Percentiles rank a stretch among this genome's conserved stretches.
These are phyloP conservation scores for Euphorbia pulcherrima DNA, from an alignment of 345 rosid species.

Conservation along the genomic window DNA sequence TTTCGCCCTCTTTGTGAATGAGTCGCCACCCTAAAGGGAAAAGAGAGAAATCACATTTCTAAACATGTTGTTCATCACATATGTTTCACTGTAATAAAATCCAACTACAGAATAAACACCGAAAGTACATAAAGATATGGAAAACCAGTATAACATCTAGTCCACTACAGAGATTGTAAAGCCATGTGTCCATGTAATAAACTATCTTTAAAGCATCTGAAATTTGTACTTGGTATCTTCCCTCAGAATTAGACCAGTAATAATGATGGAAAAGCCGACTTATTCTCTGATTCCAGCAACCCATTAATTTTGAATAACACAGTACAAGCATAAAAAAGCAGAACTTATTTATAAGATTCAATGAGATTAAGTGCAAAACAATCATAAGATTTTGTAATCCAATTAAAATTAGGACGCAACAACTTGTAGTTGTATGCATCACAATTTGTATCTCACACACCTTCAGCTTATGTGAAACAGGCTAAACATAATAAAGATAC, in stretches of 20 bases:
- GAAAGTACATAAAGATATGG: not conserved
- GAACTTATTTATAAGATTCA: not conserved
- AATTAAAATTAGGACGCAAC: slow-evolving; percentile 18
- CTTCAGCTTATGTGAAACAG: not conserved
- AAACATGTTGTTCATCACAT: not conserved
- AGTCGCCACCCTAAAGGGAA: slow-evolving; percentile 60
- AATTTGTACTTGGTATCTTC: slow-evolving; percentile 6
- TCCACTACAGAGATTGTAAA: not conserved
- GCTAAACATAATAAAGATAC: slow-evolving; percentile 1
- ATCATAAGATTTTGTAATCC: slow-evolving; percentile 19
- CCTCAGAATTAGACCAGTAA: not conserved
- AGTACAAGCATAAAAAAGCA: not conserved
- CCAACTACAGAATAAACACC: not conserved
- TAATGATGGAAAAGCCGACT: not conserved
- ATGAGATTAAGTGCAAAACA: slow-evolving; percentile 2
- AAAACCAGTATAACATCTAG: not conserved
- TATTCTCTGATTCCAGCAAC: slow-evolving; percentile 8
- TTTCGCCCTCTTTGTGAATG: slow-evolving; percentile 65
- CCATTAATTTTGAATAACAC: not conserved
- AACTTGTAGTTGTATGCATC: slow-evolving; percentile 17
- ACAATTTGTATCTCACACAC: not conserved
- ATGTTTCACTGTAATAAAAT: not conserved
- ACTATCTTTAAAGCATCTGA: slow-evolving; percentile 5
- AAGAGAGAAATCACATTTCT: not conserved
- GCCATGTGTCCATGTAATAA: not conserved